Evolutionary conservation across 805 yeast genomes (phyloP), one percentile per base, ranked within the genome.

Genomic region (Saturnispora quitensis): DNA sequence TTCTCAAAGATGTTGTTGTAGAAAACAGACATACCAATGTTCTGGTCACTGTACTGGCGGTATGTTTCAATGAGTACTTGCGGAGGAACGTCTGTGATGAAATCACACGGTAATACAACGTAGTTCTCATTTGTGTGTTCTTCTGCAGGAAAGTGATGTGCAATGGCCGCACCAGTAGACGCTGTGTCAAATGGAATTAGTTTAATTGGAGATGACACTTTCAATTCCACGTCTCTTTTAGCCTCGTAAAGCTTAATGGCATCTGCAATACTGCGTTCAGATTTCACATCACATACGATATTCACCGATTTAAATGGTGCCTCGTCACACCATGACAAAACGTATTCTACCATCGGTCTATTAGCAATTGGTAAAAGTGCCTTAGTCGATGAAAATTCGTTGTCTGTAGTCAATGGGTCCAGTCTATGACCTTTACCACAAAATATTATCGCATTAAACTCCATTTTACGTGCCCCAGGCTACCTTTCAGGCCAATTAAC

Each of bases 21-120:
- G 64, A 80, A 81, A n/a, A 88, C 80, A 36, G 86, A 74, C 69
- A 89, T 73, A 7, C 95, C 93, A 45, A 86, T 67, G 56, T 86
- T 88, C 28, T 73, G 69, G 40, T 78, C 84, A 22, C 77, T 79
- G 60, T 82, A 81, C 57, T 82, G 82, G 61, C 97, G 74, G 65
- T 83, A 90, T 48, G 84, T 86, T 62, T 91, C 96, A 44, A 89
- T 80, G 33, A 93, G 74, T 18, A 84, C 84, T 61, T 87, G 91
- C 10, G 98, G 96, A 3, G 96, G 96, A 38, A 91, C 72, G 63
- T 90, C 91, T 2, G 98, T 89, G 50, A 95, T 74, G 64, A 93
- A 87, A 66, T 95, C 99, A 70, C 97, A 91, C 7, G 98, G 97
- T 51, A 93, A 69, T 33, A 93, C 67, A n/a, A 89, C 87, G 61